Evolutionary conservation across 495 filamentous ascomycete genomes (phyloP), one percentile per base, ranked within the genome.

Genomic region (Hypoxylon crocopeplum): DNA sequence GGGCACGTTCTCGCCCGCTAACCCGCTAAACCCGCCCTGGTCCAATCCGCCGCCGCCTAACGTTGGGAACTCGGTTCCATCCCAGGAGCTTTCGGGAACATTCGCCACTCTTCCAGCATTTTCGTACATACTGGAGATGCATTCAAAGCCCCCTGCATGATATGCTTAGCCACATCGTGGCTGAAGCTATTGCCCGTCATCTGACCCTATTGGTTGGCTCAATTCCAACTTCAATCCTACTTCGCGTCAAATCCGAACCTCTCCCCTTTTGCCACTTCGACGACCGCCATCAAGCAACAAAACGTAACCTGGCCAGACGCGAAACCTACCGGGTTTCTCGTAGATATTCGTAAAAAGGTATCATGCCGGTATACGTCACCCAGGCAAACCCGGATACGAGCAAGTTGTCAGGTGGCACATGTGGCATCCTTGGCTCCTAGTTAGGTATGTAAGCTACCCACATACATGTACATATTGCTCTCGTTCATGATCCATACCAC

Each of bases 101-200:
- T 64, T 64, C 61, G 55, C 61, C 61, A 59, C 54, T 8, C 13
- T 64, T 64, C 61, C 40, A 21, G 48, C 44, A 44, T 27, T 39
- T 19, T 52, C 34, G n/a, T n/a, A n/a, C n/a, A n/a, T n/a, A n/a
- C n/a, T n/a, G n/a, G n/a, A n/a, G n/a, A n/a, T n/a, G n/a, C n/a
- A n/a, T n/a, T n/a, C n/a, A n/a, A n/a, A 48, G 12, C 29, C 19
- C 3, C n/a, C 20, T 3, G 2, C n/a, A 13, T 7, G 12, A 8
- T 2, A 0, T 1, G 29, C 44, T 46, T 3, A 32, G 44, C 48
- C 42, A 51, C 19, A 22, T 6, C 53, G 54, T 54, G 54, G 54
- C 61, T 59, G 17, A 40, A 50, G 44, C 39, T 51, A 32, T 36
- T 27, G 17, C 32, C n/a, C 32, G 15, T 54, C 48, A 58, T 33